Conservation (phyloP, 176 grass and related monocot genomes). For the Calamus simplicifolius region DNA sequence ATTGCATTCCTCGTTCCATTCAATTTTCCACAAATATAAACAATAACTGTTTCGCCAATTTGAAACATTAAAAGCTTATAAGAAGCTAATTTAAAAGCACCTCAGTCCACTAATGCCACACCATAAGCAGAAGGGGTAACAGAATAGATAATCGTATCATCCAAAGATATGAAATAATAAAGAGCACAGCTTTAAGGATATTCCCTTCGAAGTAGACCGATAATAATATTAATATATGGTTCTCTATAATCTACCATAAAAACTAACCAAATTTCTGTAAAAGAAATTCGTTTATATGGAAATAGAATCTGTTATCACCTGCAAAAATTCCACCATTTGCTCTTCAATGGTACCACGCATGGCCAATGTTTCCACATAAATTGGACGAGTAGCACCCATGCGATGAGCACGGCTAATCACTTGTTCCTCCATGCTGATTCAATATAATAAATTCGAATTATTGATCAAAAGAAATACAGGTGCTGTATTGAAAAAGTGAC, state of each 20-base stretch:
- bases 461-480: not conserved
- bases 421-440: conserved; percentile 89
- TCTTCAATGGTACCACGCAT: conserved; percentile 96
- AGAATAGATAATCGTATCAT: too few species aligned
- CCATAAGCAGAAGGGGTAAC: too few species aligned
- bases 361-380: conserved; percentile 79
- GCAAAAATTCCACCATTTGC: conserved; percentile 83
- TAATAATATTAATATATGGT: too few species aligned
- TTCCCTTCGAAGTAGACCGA: too few species aligned
- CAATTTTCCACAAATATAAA: too few species aligned
- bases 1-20: too few species aligned
- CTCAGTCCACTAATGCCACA: too few species aligned
- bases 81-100: too few species aligned
- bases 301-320: conserved; percentile 31
- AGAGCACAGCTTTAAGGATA: too few species aligned
- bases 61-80: too few species aligned
- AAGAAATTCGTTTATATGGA: not conserved
- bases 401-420: conserved; percentile 91
- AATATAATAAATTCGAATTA: conserved; percentile 13
- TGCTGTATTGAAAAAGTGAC: not conserved
- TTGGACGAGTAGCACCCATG: conserved; percentile 87
- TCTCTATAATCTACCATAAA: not conserved
- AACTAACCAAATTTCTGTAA: not conserved
- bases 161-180: too few species aligned
- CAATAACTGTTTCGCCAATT: too few species aligned